A percentile compares a stretch with the other conserved stretches of the same genome.
phyloP scores from a whole-genome alignment of 2,329 filamentous ascomycete genomes.

The Trichoderma koningii region DNA sequence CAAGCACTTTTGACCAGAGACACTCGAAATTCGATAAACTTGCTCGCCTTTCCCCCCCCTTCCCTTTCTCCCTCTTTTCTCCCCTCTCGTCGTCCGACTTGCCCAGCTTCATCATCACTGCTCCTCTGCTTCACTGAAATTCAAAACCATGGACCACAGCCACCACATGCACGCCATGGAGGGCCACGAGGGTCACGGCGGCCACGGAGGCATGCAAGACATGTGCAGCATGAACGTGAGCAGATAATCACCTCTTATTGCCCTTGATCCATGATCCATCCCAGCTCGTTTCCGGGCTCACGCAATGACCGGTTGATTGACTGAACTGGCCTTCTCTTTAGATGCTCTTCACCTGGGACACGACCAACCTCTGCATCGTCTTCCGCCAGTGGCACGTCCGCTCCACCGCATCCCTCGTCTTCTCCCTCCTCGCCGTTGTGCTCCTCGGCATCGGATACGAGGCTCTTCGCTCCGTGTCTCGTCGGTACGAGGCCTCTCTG shows the following conservation, averaged over 20 bases:
- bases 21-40: too few species aligned
- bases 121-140: neutral
- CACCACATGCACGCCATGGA: conserved; percentile 43
- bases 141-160: conserved; percentile 41
- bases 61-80: neutral
- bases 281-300: too few species aligned
- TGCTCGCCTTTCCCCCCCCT: too few species aligned
- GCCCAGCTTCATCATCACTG: neutral
- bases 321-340: conserved; percentile 40
- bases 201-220: conserved; percentile 54
- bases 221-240: conserved; percentile 89
- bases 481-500: conserved; percentile 70
- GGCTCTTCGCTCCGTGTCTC: conserved; percentile 73
- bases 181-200: conserved; percentile 48
- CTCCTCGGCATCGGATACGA: conserved; percentile 91
- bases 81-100: neutral
- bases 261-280: too few species aligned
- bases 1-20: too few species aligned
- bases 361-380: conserved; percentile 90
- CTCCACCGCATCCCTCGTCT: conserved; percentile 70
- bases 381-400: conserved; percentile 89
- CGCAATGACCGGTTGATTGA: too few species aligned
- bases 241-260: too few species aligned
- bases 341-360: conserved; percentile 99
- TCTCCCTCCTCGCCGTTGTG: conserved; percentile 81